Evolutionary conservation across 2,329 filamentous ascomycete genomes (phyloP).

Genomic region (Botrytis sinoallii): DNA sequence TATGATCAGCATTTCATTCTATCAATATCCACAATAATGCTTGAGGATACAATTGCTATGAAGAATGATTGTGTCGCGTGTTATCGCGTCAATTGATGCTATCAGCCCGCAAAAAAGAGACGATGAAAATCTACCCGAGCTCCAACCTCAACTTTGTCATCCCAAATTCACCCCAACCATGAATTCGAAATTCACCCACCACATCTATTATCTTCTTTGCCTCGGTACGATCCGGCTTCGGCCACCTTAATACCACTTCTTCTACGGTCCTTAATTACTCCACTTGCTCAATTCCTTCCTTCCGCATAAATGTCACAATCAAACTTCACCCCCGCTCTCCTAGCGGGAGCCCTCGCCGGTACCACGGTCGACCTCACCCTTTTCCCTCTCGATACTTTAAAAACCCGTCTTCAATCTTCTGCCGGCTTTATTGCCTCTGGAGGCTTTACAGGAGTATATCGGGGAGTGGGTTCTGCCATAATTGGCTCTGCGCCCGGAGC

Average conservation of each 20-base stretch:
- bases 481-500: constrained; percentile 91
- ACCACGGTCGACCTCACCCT: constrained; percentile 96
- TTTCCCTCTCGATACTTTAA: constrained; percentile 97
- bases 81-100: not conserved
- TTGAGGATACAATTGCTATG: not conserved
- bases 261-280: not conserved
- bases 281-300: constrained; percentile 14
- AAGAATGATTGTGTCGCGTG: not conserved
- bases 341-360: constrained; percentile 86
- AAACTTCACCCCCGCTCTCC: constrained; percentile 58
- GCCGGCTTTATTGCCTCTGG: constrained; percentile 75
- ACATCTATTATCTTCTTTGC: not conserved
- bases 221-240: constrained; percentile 7
- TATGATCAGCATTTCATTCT: not conserved
- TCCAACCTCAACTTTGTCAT: constrained; percentile 19
- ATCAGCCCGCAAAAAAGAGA: not conserved
- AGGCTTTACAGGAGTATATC: constrained; percentile 89
- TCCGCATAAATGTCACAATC: constrained; percentile 36
- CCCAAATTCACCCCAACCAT: constrained; percentile 9
- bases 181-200: not conserved
- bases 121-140: constrained; percentile 15
- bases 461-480: constrained; percentile 82
- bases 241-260: constrained; percentile 3
- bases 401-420: constrained; percentile 89
- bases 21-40: not conserved